Conservation (phyloP, 176 grass and related monocot genomes). For the Zea mays region Zm-B73-REFERENCE-NAM-5.0 NC_050097.1:222839001-222839500, state of each 20-base stretch:
- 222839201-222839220: conserved; percentile 38
- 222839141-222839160: conserved; percentile 65
- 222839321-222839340: conserved; percentile 41
- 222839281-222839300: conserved; percentile 60
- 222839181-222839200: conserved; percentile 41
- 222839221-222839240: conserved; percentile 60
- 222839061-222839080: conserved; percentile 62
- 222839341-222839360: background rate
- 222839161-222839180: conserved; percentile 81
- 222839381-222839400: background rate
- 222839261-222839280: conserved; percentile 46
- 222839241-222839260: conserved; percentile 33
- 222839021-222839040: conserved; percentile 42
- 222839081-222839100: conserved; percentile 59
- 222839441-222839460: background rate
- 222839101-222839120: conserved; percentile 57
- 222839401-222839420: background rate
- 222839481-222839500: background rate
- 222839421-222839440: background rate
- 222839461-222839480: background rate
- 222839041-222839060: conserved; percentile 69
- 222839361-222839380: background rate
- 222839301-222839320: conserved; percentile 46
- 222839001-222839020: conserved; percentile 43
- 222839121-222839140: conserved; percentile 36